Base-by-base conservation (phyloP, 129 eudicot genomes). In the Centella asiatica region DNA sequence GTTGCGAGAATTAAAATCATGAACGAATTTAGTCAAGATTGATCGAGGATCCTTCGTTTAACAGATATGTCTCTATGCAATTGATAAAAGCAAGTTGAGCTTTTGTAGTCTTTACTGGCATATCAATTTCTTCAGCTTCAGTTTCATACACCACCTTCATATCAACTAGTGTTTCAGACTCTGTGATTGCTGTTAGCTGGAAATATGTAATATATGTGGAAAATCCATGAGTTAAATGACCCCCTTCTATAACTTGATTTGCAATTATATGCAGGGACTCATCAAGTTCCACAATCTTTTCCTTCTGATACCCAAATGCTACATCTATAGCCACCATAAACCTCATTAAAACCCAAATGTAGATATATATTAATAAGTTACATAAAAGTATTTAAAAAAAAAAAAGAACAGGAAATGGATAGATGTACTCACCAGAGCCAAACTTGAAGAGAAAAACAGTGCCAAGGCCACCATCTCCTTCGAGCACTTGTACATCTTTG, bases 381-480 rank as follows among this genome's bases (percentile, higher is more conserved):
- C 12, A 7, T 6, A 26, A 53, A 6, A 29, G 7, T 29, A 56
- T 5, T 28, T 55, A 52, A 5, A 27, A 14, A 24, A n/a, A 5
- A 27, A 7, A 31, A 18, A 3, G 27, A 19, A 57, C 2, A 42
- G n/a, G 14, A 42, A 18, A 20, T 57, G 25, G 15, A 39, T 10
- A 13, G 62, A 49, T n/a, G 32, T 26, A 57, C 59, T 40, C 45
- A 78, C 84, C 69, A 9, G 77, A 60, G 49, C 77, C 65, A 44
- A 69, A 82, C 47, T 66, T 57, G 74, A 82, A 72, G 46, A 78
- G 77, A 10, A 74, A 65, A 32, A 78, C 47, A 62, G 74, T 74
- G 32, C 78, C 84, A 47, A 44, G 19, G 54, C 81, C 77, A 31
- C 84, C 88, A 69, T 82, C 76, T 69, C 84, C 84, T 72, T 82